These are phyloP conservation scores for Clonostachys sp. DNA, from an alignment of 2,329 filamentous ascomycete genomes.

Conservation along the genomic window DNA sequence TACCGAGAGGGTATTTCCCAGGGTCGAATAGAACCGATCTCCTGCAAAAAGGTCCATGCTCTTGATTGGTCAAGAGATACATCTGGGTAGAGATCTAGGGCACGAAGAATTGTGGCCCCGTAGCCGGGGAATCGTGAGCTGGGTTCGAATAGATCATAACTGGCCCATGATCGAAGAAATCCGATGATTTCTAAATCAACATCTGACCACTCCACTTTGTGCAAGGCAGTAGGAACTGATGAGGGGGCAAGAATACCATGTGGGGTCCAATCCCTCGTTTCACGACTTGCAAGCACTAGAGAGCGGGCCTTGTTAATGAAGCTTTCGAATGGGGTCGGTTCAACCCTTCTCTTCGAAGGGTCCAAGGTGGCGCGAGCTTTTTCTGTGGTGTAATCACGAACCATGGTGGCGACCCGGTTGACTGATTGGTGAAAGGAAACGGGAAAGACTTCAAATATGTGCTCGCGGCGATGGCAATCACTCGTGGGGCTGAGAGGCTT, in stretches of 20 bases:
- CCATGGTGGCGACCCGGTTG: constrained; percentile 20
- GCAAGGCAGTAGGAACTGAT: constrained; percentile 10
- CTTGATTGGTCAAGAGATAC: constrained; percentile 34
- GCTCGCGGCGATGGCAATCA: constrained; percentile 40
- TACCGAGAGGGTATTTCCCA: constrained; percentile 67
- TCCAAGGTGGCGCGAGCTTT: not conserved
- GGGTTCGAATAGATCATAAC: constrained; percentile 46
- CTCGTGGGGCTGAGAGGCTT: constrained; percentile 42
- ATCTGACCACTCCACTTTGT: constrained; percentile 18
- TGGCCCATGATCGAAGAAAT: constrained; percentile 68
- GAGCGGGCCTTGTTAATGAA: constrained; percentile 46
- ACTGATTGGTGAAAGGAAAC: constrained; percentile 19
- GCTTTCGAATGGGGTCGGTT: constrained; percentile 18
- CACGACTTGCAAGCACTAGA: constrained; percentile 47
- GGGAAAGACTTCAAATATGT: constrained; percentile 54
- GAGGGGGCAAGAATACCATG: constrained; percentile 37
- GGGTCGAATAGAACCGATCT: constrained; percentile 66
- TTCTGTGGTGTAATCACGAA: constrained; percentile 17
- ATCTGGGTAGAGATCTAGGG: constrained; percentile 54
- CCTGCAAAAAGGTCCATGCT: constrained; percentile 65
- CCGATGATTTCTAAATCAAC: constrained; percentile 46
- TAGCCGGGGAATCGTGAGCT: constrained; percentile 53
- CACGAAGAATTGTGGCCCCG: constrained; percentile 60
- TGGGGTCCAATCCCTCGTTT: constrained; percentile 39
- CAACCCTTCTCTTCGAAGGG: constrained; percentile 2